phyloP scores from a whole-genome alignment of 1,284 basidiomycete species.

The Pisolithus thermaeus region DNA sequence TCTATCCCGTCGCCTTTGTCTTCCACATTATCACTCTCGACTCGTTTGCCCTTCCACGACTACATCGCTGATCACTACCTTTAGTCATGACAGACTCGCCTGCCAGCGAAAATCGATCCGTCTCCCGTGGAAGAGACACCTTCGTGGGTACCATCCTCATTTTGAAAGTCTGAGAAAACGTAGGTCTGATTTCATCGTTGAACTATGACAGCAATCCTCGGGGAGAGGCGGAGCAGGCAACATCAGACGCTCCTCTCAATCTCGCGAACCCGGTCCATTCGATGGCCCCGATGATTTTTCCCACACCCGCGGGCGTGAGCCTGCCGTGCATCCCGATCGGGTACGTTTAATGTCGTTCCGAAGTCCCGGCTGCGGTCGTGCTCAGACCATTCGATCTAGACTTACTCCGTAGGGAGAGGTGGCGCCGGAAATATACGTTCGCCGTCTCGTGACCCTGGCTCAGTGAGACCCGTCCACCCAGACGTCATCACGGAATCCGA shows the following conservation, averaged over 20 bases:
- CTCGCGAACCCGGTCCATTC: slow-evolving; percentile 32
- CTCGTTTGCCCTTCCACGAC: slow-evolving; percentile 2
- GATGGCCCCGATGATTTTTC: slow-evolving; percentile 38
- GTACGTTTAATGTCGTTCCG: slow-evolving; percentile 18
- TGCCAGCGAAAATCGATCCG: slow-evolving; percentile 28
- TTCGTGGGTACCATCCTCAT: slow-evolving; percentile 24
- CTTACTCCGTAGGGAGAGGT: slow-evolving; percentile 67
- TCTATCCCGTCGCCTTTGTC: not conserved
- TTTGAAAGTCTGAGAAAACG: not conserved
- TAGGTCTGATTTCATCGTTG: not conserved
- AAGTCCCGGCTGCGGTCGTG: not conserved
- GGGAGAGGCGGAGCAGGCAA: slow-evolving; percentile 68
- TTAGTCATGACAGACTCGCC: slow-evolving; percentile 22
- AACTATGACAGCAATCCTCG: slow-evolving; percentile 40
- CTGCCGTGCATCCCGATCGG: slow-evolving; percentile 29
- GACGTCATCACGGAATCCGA: slow-evolving; percentile 11
- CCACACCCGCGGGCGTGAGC: slow-evolving; percentile 52
- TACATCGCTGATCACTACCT: not conserved
- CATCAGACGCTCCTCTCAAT: slow-evolving; percentile 44
- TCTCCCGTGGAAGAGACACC: slow-evolving; percentile 39
- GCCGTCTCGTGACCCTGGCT: slow-evolving; percentile 50
- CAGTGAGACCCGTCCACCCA: slow-evolving; percentile 23
- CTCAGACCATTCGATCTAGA: slow-evolving; percentile 23
- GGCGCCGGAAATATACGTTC: slow-evolving; percentile 76
- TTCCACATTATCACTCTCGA: not conserved